Evolutionary conservation across 352 stramenopile species (phyloP), one percentile per base, ranked within the genome.

Genomic region (Phytophthora meadii): DNA sequence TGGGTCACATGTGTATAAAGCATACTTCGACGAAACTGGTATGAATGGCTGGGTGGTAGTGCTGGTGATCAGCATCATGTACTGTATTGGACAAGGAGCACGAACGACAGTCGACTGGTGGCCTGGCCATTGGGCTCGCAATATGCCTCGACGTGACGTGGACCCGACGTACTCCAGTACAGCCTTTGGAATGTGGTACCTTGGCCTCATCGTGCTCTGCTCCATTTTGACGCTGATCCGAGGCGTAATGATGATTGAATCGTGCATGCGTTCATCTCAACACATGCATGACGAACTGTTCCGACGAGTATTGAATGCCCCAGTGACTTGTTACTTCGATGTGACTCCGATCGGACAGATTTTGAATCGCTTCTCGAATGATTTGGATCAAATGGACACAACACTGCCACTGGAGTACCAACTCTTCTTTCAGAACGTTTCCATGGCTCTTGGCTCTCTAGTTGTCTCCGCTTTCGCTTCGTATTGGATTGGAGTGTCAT

Each of bases 351-450:
- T 90, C 11, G 78, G 78, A 9, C 76, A 69, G 3, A 83, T 87
- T 54, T 66, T 87, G 54, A 87, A 84, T 28, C 67, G 78, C 0
- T 87, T 87, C 53, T 83, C 75, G 5, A 78, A 70, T 32, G 79
- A 87, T 30, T 58, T 85, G 25, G 79, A 87, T 34, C 76, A 85
- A 56, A 68, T 85, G 45, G 77, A 86, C 41, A 54, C 61, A 0
- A 52, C 57, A 2, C 52, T 86, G n/a, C 72, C 77, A 19, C 61
- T 71, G 30, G 67, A 84, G 65, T 86, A 80, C 46, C 66, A 77
- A 14, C 9, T 61, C 2, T 36, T 79, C 0, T 36, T 72, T 3
- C 68, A 81, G 46, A 69, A 74, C 15, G 24, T 41, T 0, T 70
- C 72, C 0, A 50, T 83, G 32, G 67, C 77, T 27, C 32, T 79